Percentiles rank a stretch among this genome's conserved stretches.
These are phyloP conservation scores for Thermochaetoides thermophila DNA, from an alignment of 495 filamentous ascomycete genomes.

Conservation along the genomic window DNA sequence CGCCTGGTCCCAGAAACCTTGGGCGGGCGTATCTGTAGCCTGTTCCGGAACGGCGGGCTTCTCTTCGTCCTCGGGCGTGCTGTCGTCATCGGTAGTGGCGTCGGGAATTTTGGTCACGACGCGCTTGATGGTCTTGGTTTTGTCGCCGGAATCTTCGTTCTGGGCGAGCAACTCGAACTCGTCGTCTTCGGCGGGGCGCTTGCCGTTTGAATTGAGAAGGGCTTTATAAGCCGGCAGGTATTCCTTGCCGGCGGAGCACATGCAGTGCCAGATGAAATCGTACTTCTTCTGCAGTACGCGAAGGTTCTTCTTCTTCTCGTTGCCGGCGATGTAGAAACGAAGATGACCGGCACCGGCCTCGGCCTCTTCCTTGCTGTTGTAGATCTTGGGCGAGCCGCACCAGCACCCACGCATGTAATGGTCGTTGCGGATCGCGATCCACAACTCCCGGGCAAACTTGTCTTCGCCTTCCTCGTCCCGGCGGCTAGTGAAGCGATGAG, in stretches of 20 bases:
- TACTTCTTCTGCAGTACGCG: constrained; percentile 13
- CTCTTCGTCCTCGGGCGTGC: neutral
- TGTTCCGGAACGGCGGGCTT: neutral
- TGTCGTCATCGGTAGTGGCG: neutral
- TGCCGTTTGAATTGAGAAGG: constrained; percentile 10
- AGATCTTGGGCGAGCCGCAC: constrained; percentile 13
- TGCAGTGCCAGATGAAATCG: constrained; percentile 14
- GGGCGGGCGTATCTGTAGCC: neutral
- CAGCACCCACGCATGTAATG: constrained; percentile 14
- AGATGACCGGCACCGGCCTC: constrained; percentile 13
- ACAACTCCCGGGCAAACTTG: constrained; percentile 13
- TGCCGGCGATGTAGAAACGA: constrained; percentile 14
- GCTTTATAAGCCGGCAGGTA: constrained; percentile 1
- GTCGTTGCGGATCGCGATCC: constrained; percentile 14
- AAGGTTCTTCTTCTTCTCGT: constrained; percentile 3
- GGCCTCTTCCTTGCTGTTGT: constrained; percentile 10
- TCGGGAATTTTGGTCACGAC: no score
- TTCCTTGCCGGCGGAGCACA: constrained; percentile 6
- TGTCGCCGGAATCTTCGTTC: constrained; percentile 1
- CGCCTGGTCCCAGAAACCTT: constrained; percentile 7
- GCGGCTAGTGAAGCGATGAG: constrained; percentile 3
- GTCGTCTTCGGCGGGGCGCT: constrained; percentile 12
- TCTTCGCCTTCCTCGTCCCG: constrained; percentile 8
- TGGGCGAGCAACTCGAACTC: constrained; percentile 14
- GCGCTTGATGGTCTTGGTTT: constrained; percentile 3